phyloP scores from a whole-genome alignment of 31 red algal genomes.

The Odonthalia washingtoniensis region DNA sequence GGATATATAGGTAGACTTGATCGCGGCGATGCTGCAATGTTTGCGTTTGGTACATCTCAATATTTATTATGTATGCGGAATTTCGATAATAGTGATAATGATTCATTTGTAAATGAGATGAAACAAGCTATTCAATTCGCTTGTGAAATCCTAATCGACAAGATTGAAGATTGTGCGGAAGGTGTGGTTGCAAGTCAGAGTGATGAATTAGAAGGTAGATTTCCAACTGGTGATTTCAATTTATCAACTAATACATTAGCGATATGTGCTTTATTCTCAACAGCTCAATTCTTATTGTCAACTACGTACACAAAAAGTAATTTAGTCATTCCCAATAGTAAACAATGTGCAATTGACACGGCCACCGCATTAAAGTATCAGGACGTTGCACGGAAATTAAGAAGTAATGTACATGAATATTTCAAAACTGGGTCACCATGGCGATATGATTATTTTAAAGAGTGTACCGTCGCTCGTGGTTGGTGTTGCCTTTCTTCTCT shows the following conservation, averaged over 20 bases:
- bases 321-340: no score
- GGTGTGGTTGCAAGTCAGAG: conserved; percentile 55
- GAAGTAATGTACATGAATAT: conserved; percentile 32
- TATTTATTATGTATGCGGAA: conserved; percentile 31
- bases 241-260: conserved; percentile 51
- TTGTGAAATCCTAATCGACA: conserved; percentile 33
- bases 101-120: neutral
- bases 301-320: no score
- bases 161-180: neutral
- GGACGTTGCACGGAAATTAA: conserved; percentile 24
- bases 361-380: conserved; percentile 11
- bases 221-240: conserved; percentile 63
- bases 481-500: conserved; percentile 61
- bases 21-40: conserved; percentile 75
- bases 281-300: conserved; percentile 1
- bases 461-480: conserved; percentile 42
- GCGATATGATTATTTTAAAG: conserved; percentile 61
- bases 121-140: conserved; percentile 25
- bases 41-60: conserved; percentile 52
- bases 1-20: conserved; percentile 58
- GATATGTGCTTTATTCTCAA: conserved; percentile 38
- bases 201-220: conserved; percentile 80
- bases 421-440: conserved; percentile 48
- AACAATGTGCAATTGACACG: conserved; percentile 18
- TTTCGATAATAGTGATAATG: neutral